Evolutionary conservation across 2,329 filamentous ascomycete genomes (phyloP).

Genomic region (Epichloe uncinata): DNA sequence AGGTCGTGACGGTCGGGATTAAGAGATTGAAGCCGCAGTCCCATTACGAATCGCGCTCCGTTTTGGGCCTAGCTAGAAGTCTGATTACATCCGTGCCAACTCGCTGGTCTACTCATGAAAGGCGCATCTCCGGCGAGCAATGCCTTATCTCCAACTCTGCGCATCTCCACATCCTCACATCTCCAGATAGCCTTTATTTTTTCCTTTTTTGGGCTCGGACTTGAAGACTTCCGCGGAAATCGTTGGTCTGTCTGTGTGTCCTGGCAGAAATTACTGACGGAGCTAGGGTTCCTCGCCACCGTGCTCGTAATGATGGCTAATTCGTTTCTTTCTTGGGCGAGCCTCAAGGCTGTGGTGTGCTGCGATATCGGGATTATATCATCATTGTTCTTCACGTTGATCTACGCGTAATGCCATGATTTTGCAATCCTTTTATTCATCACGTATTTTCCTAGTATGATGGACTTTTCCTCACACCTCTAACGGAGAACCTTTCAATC

Average conservation of each 20-base stretch:
- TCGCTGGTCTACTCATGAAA: background rate
- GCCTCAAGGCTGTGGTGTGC: background rate
- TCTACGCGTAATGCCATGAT: background rate
- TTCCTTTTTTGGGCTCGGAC: background rate
- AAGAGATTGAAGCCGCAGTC: background rate
- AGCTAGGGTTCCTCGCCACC: background rate
- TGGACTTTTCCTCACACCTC: background rate
- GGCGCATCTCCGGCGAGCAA: background rate
- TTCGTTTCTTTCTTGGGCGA: background rate
- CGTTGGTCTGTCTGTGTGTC: background rate
- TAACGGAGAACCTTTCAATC: too few species aligned
- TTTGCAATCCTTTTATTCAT: too few species aligned
- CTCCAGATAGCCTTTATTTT: background rate
- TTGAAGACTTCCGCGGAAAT: conserved; percentile 5
- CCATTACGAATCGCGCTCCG: background rate
- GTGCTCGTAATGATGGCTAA: background rate
- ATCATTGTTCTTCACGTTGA: background rate
- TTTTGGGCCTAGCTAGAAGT: background rate
- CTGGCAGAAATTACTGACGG: background rate
- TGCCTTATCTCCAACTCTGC: background rate
- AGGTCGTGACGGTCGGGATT: too few species aligned
- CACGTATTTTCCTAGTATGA: background rate
- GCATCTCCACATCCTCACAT: background rate
- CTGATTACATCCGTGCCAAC: background rate
- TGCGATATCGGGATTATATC: background rate